These are phyloP conservation scores for Ophiocordyceps camponoti-saundersi DNA, from an alignment of 2,329 filamentous ascomycete species.

Conservation along the genomic window DNA sequence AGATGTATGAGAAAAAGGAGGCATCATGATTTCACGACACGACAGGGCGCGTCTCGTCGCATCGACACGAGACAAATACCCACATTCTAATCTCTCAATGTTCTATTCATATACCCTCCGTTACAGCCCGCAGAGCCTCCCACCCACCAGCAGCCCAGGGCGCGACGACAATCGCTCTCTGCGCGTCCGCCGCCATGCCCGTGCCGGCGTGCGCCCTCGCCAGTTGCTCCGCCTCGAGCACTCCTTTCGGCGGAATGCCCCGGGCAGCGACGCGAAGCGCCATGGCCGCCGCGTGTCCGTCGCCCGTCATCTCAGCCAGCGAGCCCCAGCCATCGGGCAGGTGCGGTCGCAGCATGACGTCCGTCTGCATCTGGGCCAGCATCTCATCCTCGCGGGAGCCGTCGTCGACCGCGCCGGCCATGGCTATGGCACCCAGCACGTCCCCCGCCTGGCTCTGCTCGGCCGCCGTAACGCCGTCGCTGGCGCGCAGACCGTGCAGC, in stretches of 20 bases:
- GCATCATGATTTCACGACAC: no score
- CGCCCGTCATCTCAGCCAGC: constrained; percentile 43
- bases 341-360: constrained; percentile 67
- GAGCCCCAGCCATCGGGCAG: constrained; percentile 69
- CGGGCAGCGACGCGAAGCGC: constrained; percentile 63
- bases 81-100: neutral
- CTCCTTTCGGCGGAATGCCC: constrained; percentile 55
- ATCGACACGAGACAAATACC: neutral
- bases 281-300: constrained; percentile 50
- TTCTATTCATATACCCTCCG: constrained; percentile 6
- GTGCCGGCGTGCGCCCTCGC: constrained; percentile 60
- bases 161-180: constrained; percentile 61
- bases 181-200: constrained; percentile 53
- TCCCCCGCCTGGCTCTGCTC: constrained; percentile 57
- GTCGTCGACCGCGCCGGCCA: constrained; percentile 41
- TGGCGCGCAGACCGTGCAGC: constrained; percentile 54
- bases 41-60: neutral
- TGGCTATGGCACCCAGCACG: constrained; percentile 59
- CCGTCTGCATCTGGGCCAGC: constrained; percentile 50
- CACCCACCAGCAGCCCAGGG: constrained; percentile 60
- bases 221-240: constrained; percentile 51
- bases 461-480: constrained; percentile 39
- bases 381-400: constrained; percentile 29
- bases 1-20: no score
- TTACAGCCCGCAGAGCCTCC: constrained; percentile 30